Evolutionary conservation across 2,329 filamentous ascomycete species (phyloP).

Genomic region (Botrytis tulipae): DNA sequence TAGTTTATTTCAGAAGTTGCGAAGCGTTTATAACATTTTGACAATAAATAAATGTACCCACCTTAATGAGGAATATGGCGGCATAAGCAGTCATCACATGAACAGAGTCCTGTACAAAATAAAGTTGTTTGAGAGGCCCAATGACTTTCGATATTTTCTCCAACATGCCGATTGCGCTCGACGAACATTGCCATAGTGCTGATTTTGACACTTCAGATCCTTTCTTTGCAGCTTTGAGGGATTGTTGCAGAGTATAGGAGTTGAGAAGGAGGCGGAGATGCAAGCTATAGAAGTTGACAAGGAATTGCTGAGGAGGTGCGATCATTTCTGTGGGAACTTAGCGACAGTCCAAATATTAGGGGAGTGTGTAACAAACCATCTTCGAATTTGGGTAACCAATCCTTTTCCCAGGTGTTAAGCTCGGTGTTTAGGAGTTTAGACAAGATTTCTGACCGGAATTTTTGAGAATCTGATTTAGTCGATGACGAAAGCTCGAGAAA

Average conservation of each 20-base stretch:
- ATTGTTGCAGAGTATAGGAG: constrained; percentile 41
- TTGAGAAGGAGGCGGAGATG: constrained; percentile 43
- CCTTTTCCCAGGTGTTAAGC: constrained; percentile 27
- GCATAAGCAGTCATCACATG: constrained; percentile 46
- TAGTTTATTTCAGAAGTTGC: background rate
- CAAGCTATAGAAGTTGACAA: constrained; percentile 43
- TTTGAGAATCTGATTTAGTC: background rate
- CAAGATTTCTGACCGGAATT: constrained; percentile 16
- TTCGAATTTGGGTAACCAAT: constrained; percentile 26
- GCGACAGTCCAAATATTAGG: background rate
- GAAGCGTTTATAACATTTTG: background rate
- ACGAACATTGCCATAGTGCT: constrained; percentile 39
- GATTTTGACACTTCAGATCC: constrained; percentile 35
- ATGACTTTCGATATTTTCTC: constrained; percentile 48
- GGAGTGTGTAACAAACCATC: constrained; percentile 19
- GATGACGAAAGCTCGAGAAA: constrained; percentile 33
- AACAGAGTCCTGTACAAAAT: constrained; percentile 44
- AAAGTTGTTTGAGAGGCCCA: constrained; percentile 38
- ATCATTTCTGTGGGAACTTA: constrained; percentile 5
- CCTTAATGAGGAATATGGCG: constrained; percentile 43
- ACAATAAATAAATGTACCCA: constrained; percentile 26
- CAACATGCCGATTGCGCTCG: constrained; percentile 58
- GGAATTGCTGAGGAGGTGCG: constrained; percentile 39
- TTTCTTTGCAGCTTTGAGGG: constrained; percentile 31
- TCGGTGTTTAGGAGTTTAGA: constrained; percentile 26